Evolutionary conservation across 2,329 filamentous ascomycete genomes (phyloP), one percentile per base, ranked within the genome.

Genomic region (Aspergillus sp.): DNA sequence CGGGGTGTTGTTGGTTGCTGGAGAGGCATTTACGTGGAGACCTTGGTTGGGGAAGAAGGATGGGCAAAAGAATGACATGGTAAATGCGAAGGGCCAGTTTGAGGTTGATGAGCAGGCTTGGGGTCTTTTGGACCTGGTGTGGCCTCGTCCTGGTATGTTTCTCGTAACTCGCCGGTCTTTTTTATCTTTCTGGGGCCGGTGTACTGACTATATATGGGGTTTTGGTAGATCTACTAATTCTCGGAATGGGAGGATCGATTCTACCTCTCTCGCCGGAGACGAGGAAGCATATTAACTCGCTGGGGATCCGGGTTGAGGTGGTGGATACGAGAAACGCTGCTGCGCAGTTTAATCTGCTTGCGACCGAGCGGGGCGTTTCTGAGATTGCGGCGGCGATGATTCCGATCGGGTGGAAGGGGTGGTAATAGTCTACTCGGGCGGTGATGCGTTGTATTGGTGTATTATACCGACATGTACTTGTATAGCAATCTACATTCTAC

Each of bases 271-370:
- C 89, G 56, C 90, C 90, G 1, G 82, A 86, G 65, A 90, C 91
- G 44, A 87, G 89, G 65, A 82, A 81, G 58, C 82, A 87, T 65
- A 86, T 99, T 56, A 89, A 88, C 61, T 83, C 84, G 31, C 75
- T 98, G 43, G 95, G 95, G 0, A 90, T 98, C 65, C 82, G 91
- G 57, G 82, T 98, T 5, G 95, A 99, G 69, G 83, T 97, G 3
- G 84, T 93, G 69, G 95, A 98, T 76, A 98, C 95, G 33, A 82
- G 91, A 62, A 98, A 98, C 76, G 95, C 95, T 8, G 91, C 93
- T 1, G 89, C 93, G 35, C 92, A 97, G 73, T 99, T 95, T 75
- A 99, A 99, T 71, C 73, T 99, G 68, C 78, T 99, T 55, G 93
- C 92, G n/a, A 98, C 92, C 17, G 95, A 99, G 78, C 82, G 95